Base-by-base conservation (phyloP, 371 early-diverging fungal species). In the Rhizopus microsporus region DNA sequence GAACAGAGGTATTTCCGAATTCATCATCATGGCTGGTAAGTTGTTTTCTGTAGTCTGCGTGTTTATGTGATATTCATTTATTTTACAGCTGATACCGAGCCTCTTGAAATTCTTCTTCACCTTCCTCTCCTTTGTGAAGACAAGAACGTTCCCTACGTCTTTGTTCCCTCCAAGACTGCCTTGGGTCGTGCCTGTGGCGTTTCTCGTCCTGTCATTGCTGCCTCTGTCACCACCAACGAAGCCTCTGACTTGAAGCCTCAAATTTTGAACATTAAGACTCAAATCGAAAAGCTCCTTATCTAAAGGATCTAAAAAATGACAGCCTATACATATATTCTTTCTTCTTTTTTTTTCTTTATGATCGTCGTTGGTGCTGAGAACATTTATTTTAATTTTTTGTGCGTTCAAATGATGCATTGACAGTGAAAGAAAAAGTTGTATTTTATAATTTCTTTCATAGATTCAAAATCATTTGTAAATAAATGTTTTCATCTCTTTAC, bases 121-220 rank as follows among this genome's bases (percentile, higher is more conserved):
- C 77, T 99, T 56, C 98, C 99, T 44, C 87, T 98, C 15, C 83
- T 99, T 60, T 99, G 99, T 84, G 99, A 99, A 84, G 99, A 99
- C 81, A 99, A 99, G 92, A 96, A 97, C 85, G 97, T 98, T 54
- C 96, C 97, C 40, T 98, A 96, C 77, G 95, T 98, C 54, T 97
- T 97, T 75, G 93, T 99, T 50, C 93, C 94, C 52, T 96, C 96
- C 72, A 95, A 96, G 88, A 87, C 84, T 33, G 96, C 98, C 31
- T 85, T 99, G 15, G 99, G 99, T 63, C 94, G 99, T 76, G 99
- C 99, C 47, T 99, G 99, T 79, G 97, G 97, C 72, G 95, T 99
- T 33, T 87, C 94, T 42, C 91, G 98, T 53, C 82, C 96, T 46
- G 99, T 98, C 37, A 91, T 99, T 59, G 89, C 99, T 53, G 82